These are phyloP conservation scores for Candida albicans DNA, from an alignment of 1,139 yeast species.

Conservation along the genomic window DNA sequence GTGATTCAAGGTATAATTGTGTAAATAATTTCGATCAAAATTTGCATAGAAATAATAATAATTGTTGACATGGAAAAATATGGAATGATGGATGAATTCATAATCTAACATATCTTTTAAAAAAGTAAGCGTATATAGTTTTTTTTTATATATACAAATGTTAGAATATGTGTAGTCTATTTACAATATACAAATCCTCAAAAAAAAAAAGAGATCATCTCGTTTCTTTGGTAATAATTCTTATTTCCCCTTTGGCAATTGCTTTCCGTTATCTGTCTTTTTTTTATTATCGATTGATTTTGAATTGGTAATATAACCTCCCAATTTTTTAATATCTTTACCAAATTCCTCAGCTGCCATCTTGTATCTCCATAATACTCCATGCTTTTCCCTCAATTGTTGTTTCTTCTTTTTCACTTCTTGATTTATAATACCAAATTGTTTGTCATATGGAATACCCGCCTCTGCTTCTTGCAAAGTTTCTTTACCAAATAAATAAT, in stretches of 20 bases:
- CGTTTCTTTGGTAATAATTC: background rate
- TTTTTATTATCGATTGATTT: background rate
- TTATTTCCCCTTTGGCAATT: constrained; percentile 7
- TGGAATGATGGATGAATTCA: too few species aligned
- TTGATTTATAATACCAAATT: constrained; percentile 41
- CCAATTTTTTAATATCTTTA: constrained; percentile 29
- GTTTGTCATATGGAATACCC: constrained; percentile 68
- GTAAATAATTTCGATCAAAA: background rate
- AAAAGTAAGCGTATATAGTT: background rate
- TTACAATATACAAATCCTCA: too few species aligned
- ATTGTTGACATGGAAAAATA: background rate
- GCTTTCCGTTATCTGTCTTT: background rate
- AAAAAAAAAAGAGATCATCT: background rate
- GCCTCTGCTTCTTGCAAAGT: constrained; percentile 72
- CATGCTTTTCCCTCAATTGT: constrained; percentile 39
- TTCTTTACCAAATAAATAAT: constrained; percentile 76
- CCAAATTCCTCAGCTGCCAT: constrained; percentile 37
- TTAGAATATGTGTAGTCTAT: background rate
- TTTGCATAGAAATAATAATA: background rate
- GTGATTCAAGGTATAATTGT: background rate
- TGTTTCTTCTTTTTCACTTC: constrained; percentile 42
- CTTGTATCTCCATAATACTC: constrained; percentile 42
- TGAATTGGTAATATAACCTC: constrained; percentile 16
- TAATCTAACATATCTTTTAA: too few species aligned
- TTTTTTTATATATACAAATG: constrained; percentile 6